Evolutionary conservation across 139 green algal genomes (phyloP).

Genomic region (Chlamydomonas sphaeroides): DNA sequence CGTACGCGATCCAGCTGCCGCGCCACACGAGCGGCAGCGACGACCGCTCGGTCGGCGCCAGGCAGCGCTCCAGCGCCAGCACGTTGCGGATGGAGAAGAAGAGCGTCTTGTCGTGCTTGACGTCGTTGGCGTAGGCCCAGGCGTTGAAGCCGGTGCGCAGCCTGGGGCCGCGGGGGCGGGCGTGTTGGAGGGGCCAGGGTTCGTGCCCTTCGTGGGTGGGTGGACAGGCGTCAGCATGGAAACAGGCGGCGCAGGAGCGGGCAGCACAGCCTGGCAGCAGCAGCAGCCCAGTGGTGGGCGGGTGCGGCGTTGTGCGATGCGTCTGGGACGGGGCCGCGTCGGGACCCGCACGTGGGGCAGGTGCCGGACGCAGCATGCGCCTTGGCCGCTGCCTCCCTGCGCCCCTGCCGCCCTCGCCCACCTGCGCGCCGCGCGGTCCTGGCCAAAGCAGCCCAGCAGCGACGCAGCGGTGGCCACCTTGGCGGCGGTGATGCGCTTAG

Average conservation of each 20-base stretch:
- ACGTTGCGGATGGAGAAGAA: constrained; percentile 43
- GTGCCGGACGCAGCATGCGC: no score
- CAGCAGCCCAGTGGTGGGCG: no score
- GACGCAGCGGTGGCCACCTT: constrained; percentile 18
- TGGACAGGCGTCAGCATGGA: background rate
- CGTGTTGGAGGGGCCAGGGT: background rate
- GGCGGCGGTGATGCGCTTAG: constrained; percentile 1
- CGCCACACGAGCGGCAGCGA: constrained; percentile 33
- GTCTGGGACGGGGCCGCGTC: no score
- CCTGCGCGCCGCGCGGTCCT: constrained; percentile 10
- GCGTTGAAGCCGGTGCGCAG: constrained; percentile 23
- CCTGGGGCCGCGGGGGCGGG: background rate
- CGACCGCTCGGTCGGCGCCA: background rate
- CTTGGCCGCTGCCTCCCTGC: no score
- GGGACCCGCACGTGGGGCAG: no score
- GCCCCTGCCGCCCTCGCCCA: no score
- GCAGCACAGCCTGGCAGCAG: no score
- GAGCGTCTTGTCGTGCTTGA: constrained; percentile 37
- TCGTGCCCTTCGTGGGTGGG: no score
- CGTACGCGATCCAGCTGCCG: constrained; percentile 17
- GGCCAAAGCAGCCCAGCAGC: constrained; percentile 33
- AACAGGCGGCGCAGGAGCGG: background rate
- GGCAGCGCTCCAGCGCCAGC: constrained; percentile 29
- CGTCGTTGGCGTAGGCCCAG: constrained; percentile 31
- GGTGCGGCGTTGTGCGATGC: no score